These are phyloP conservation scores for Nidularia sp. DNA, from an alignment of 768 basidiomycete genomes.

Conservation along the genomic window DNA sequence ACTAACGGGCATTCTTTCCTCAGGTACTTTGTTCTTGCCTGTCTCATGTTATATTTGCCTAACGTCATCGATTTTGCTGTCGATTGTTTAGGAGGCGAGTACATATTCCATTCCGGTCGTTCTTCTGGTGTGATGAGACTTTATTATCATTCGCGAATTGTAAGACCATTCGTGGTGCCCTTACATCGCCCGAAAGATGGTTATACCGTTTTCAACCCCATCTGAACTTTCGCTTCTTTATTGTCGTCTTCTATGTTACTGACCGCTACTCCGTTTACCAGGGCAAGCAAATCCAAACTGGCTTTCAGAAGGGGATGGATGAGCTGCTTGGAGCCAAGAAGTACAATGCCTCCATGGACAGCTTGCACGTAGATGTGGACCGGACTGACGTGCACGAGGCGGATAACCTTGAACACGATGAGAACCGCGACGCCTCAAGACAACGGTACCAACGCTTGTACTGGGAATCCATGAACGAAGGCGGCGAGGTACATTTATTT, in stretches of 20 bases:
- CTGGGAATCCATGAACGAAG: conserved; percentile 78
- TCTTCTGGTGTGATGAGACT: conserved; percentile 43
- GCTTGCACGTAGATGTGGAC: conserved; percentile 6
- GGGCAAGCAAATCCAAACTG: neutral
- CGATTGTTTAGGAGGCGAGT: conserved; percentile 34
- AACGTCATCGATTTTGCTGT: conserved; percentile 9
- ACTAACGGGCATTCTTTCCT: conserved; percentile 12
- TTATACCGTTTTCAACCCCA: conserved; percentile 70
- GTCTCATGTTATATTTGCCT: no score
- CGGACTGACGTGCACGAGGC: conserved; percentile 55
- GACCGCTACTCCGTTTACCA: neutral
- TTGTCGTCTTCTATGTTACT: neutral
- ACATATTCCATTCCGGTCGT: neutral
- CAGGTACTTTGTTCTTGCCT: no score
- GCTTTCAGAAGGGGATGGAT: neutral
- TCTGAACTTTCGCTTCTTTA: conserved; percentile 38
- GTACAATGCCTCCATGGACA: neutral
- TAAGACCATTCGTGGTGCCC: conserved; percentile 53
- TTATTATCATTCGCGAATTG: conserved; percentile 67
- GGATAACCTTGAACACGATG: conserved; percentile 56
- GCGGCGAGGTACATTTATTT: conserved; percentile 44
- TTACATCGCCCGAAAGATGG: conserved; percentile 60
- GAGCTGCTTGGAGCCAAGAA: neutral
- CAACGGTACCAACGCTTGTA: conserved; percentile 68
- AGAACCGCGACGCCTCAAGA: conserved; percentile 50